phyloP scores from a whole-genome alignment of 495 filamentous ascomycete genomes.

The Aspergillus panamensis region DNA sequence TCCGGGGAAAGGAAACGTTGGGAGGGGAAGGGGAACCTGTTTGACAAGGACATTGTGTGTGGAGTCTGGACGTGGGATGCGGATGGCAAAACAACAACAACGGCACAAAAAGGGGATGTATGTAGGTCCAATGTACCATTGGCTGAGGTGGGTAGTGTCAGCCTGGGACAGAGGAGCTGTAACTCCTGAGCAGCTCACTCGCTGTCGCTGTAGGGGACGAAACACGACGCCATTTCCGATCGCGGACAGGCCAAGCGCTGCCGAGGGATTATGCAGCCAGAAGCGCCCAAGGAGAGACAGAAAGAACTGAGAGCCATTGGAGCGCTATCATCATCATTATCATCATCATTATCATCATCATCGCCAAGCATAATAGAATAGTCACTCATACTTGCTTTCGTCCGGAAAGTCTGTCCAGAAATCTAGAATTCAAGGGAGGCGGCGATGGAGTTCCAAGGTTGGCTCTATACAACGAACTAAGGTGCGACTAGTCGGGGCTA shows the following conservation, averaged over 20 bases:
- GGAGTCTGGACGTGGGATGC: slow-evolving; percentile 11
- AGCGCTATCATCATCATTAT: background rate
- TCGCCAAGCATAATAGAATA: background rate
- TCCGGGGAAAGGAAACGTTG: slow-evolving; percentile 6
- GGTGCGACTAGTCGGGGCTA: too few relatives aligned
- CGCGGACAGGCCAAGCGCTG: slow-evolving; percentile 16
- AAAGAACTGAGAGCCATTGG: background rate
- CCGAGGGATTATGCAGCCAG: slow-evolving; percentile 8
- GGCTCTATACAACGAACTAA: background rate
- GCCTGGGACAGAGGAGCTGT: background rate
- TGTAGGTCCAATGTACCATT: slow-evolving; percentile 3
- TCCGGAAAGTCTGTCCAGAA: too few relatives aligned
- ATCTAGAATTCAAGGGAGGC: too few relatives aligned
- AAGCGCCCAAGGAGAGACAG: slow-evolving; percentile 12
- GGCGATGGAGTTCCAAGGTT: background rate
- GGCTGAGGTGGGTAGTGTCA: slow-evolving; percentile 9
- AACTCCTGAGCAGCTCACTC: too few relatives aligned
- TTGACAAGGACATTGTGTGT: slow-evolving; percentile 16
- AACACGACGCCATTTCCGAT: slow-evolving; percentile 19
- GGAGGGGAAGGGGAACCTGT: slow-evolving; percentile 9
- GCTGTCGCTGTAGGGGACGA: background rate
- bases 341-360: background rate
- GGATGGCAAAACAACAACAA: slow-evolving; percentile 14
- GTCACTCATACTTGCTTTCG: too few relatives aligned
- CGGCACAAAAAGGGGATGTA: background rate